Evolutionary conservation across 345 rosid species (phyloP).

Genomic region (Kandelia obovata): DNA sequence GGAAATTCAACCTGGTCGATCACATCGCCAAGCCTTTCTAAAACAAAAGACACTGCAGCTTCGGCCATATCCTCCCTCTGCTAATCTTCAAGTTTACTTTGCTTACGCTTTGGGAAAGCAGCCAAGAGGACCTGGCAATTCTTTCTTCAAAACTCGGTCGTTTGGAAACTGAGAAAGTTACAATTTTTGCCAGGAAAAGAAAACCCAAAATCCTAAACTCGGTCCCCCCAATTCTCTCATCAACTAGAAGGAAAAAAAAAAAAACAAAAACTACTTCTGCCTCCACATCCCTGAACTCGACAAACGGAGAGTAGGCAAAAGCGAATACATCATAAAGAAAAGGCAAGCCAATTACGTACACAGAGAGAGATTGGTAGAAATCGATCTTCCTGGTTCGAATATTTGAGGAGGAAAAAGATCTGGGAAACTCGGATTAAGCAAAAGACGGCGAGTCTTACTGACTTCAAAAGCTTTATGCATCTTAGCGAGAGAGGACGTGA

Average conservation of each 20-base stretch:
- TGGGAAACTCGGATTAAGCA: background rate
- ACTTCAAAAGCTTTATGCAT: background rate
- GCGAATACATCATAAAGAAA: no score
- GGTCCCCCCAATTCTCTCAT: background rate
- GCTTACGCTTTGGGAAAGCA: background rate
- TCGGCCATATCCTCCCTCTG: conserved; percentile 21
- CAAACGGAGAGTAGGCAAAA: background rate
- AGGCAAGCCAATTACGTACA: no score
- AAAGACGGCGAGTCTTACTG: background rate
- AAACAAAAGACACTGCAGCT: conserved; percentile 26
- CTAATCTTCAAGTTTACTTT: no score
- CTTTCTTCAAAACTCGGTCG: no score
- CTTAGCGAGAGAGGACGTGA: background rate
- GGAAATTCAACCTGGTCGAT: conserved; percentile 18
- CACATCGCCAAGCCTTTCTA: conserved; percentile 26
- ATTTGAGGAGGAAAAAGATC: background rate
- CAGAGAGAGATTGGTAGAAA: no score
- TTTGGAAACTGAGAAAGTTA: no score
- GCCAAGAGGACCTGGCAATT: no score
- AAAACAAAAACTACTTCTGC: background rate
- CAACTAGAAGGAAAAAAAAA: background rate
- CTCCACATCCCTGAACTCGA: background rate
- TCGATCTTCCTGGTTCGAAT: no score
- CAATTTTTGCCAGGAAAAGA: no score
- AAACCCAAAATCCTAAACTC: no score